Base-by-base conservation (phyloP, 495 filamentous ascomycete genomes). In the Mycothermus thermophilus region DNA sequence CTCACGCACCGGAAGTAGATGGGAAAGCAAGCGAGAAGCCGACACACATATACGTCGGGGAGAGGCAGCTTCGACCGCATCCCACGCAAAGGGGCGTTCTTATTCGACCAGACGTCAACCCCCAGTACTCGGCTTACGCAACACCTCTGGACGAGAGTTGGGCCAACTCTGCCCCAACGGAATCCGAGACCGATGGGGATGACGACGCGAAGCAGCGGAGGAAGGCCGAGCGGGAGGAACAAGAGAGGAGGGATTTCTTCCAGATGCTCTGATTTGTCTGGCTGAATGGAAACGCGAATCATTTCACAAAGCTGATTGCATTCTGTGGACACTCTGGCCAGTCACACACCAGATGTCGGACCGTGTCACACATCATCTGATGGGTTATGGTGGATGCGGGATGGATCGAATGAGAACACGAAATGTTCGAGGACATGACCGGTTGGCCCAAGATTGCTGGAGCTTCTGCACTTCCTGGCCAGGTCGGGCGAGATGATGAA, bases 161-260 rank as follows among this genome's bases (percentile, higher is more conserved):
- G 41, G 21, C 35, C 12, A 22, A 41, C 24, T 34, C 38, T n/a
- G n/a, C n/a, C n/a, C n/a, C n/a, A n/a, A n/a, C n/a, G n/a, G n/a
- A n/a, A n/a, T n/a, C n/a, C n/a, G n/a, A n/a, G 6, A 25, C 22
- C 11, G 22, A 25, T 11, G 22, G 11, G 22, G 11, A 6, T 11
- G 22, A 25, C 10, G 36, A 27, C 2, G 25, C 9, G 8, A 21
- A 22, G 25, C 40, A 35, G 7, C 43, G 35, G 28, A 23, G 23
- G 19, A 48, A 43, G 34, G 40, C 45, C 13, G 42, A 44, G 18
- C 19, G 40, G 33, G 49, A 52, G 33, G 49, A 52, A 34, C 49
- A 52, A 31, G 49, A 52, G 16, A 33, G 49, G 3, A 19, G 48
- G 28, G 46, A 52, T 16, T 52, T 52, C 27, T 46, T 52, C 29